Conservation (phyloP, 1,139 yeast genomes). For the Pichia sp. region DNA sequence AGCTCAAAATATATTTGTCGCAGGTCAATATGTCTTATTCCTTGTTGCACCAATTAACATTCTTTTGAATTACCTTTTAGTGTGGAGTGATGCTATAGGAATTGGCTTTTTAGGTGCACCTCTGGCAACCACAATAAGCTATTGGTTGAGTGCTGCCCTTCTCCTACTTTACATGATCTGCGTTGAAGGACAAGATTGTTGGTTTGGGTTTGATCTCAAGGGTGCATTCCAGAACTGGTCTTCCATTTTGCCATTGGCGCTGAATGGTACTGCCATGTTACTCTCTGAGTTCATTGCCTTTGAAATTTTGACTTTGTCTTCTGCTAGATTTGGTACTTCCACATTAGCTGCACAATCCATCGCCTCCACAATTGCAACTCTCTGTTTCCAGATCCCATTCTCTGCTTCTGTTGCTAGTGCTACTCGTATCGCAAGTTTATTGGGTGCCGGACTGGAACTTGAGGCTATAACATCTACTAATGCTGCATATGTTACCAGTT, state of each 20-base stretch:
- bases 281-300: constrained; percentile 70
- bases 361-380: constrained; percentile 70
- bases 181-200: constrained; percentile 63
- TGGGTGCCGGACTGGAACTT: constrained; percentile 66
- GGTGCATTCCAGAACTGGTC: constrained; percentile 58
- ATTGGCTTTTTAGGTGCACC: constrained; percentile 70
- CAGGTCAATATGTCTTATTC: constrained; percentile 72
- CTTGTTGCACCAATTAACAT: constrained; percentile 78
- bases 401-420: constrained; percentile 84
- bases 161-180: constrained; percentile 46
- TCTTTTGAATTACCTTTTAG: constrained; percentile 63
- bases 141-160: constrained; percentile 59
- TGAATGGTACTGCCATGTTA: constrained; percentile 69
- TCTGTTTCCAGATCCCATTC: constrained; percentile 81
- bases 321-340: constrained; percentile 75
- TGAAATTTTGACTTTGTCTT: constrained; percentile 62
- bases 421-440: constrained; percentile 80
- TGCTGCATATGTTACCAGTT: constrained; percentile 55
- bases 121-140: constrained; percentile 60
- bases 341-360: constrained; percentile 89
- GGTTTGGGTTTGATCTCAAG: constrained; percentile 53
- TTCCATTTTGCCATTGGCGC: constrained; percentile 49
- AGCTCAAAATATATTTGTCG: constrained; percentile 89
- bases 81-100: constrained; percentile 61
- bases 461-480: constrained; percentile 60